These are phyloP conservation scores for Amylocarpus encephaloides DNA, from an alignment of 2,329 filamentous ascomycete species.

Conservation along the genomic window DNA sequence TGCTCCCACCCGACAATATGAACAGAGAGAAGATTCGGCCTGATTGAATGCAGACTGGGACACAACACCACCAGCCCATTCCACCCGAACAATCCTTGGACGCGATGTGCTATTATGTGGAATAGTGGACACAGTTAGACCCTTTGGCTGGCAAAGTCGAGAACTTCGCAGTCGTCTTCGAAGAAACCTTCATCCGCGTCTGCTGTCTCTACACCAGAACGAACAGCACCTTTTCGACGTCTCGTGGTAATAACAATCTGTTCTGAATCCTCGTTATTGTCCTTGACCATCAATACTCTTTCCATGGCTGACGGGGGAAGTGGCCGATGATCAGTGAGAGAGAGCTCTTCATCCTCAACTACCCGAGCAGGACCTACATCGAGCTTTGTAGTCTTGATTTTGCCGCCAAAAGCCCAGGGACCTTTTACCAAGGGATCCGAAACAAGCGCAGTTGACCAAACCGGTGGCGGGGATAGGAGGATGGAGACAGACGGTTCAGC, in stretches of 20 bases:
- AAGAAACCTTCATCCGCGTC: slow-evolving; percentile 72
- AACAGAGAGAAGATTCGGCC: no score
- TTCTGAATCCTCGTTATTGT: slow-evolving; percentile 49
- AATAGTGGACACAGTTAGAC: slow-evolving; percentile 36
- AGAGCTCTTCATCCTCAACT: slow-evolving; percentile 47
- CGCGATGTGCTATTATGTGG: no score
- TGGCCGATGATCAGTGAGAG: slow-evolving; percentile 45
- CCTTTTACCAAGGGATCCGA: slow-evolving; percentile 10
- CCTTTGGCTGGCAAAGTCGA: slow-evolving; percentile 75
- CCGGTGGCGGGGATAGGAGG: slow-evolving; percentile 22
- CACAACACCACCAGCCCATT: no score
- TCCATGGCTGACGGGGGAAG: slow-evolving; percentile 60
- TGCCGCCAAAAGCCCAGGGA: slow-evolving; percentile 56
- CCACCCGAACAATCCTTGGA: no score
- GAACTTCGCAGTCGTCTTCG: slow-evolving; percentile 85
- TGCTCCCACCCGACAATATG: no score
- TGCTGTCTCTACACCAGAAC: slow-evolving; percentile 35
- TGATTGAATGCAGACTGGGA: no score
- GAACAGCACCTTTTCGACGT: slow-evolving; percentile 53
- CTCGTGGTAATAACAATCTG: slow-evolving; percentile 68
- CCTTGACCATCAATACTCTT: slow-evolving; percentile 49
- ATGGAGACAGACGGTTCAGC: slow-evolving; percentile 24
- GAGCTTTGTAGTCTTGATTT: slow-evolving; percentile 44
- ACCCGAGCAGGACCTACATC: slow-evolving; percentile 43
- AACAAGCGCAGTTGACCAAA: slow-evolving; percentile 5